Evolutionary conservation across 768 basidiomycete species (phyloP), one percentile per base, ranked within the genome.

Genomic region (Cystofilobasidium ferigula): DNA sequence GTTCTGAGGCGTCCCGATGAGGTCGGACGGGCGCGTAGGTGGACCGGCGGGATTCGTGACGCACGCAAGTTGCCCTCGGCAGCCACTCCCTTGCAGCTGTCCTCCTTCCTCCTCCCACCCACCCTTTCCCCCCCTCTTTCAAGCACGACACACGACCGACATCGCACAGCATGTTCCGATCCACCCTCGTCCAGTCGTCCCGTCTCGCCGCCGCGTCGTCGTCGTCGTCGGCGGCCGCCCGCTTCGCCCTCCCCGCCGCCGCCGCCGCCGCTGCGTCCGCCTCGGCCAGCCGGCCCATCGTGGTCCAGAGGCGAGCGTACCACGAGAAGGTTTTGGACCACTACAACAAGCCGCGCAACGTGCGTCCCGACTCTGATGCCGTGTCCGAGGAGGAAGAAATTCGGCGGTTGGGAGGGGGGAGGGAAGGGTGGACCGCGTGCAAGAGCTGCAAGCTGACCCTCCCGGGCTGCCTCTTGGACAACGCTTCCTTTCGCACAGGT

Each of bases 341-440:
- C 79, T 98, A 98, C 77, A 94, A 98, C 81, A 85, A 83, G 78
- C 95, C 95, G 70, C 85, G 88, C 81, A 99, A 99, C 79, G 94
- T 97, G 72, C 61, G 87, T 83, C 12, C 54, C 45, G 16, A 24
- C 28, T 14, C 18, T 26, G 0, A 22, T 51, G 9, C 22, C n/a
- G 30, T 2, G 38, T 9, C 16, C n/a, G 42, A 34, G 24, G 14
- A 13, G 7, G 6, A 24, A 20, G 38, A 32, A 22, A n/a, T 6
- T 10, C 20, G 24, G 26, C 26, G n/a, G 22, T 60, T 24, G 35
- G n/a, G 45, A 22, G 18, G 6, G 3, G n/a, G 7, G 6, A 16
- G 18, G 36, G n/a, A n/a, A n/a, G n/a, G 47, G 28, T 20, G 53
- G 10, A 40, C 30, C 30, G 16, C 32, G 18, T 30, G 20, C 9